phyloP scores from a whole-genome alignment of 176 grass and related monocot species.

The Cymbopogon citratus region DNA sequence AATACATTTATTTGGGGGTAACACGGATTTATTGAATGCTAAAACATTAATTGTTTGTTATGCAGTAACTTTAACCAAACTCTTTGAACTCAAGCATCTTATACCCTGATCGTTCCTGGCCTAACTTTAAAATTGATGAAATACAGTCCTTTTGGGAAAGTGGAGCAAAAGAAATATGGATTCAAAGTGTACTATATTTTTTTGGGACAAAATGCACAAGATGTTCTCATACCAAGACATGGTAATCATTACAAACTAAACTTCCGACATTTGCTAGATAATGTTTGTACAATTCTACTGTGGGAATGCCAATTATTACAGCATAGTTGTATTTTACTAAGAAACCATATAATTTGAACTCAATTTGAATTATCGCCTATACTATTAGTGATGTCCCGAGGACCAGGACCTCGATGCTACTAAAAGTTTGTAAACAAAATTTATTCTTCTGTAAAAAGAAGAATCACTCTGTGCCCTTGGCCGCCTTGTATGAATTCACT shows the following conservation, averaged over 20 bases:
- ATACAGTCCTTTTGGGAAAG: too few relatives aligned
- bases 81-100: too few relatives aligned
- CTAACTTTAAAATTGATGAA: not conserved
- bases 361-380: constrained; percentile 19
- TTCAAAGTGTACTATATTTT: not conserved
- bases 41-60: not conserved
- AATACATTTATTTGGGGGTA: too few relatives aligned
- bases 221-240: not conserved
- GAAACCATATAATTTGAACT: constrained; percentile 14
- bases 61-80: not conserved
- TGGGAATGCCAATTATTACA: not conserved
- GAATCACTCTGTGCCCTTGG: constrained; percentile 58
- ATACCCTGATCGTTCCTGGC: too few relatives aligned
- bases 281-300: not conserved
- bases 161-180: too few relatives aligned
- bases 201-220: not conserved
- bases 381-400: constrained; percentile 19
- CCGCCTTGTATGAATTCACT: constrained; percentile 63
- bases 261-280: not conserved
- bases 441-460: not conserved
- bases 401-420: not conserved
- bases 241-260: not conserved
- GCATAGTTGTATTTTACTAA: not conserved
- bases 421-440: constrained; percentile 27
- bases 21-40: too few relatives aligned